A percentile compares a stretch with the other conserved stretches of the same genome.
These are phyloP conservation scores for Chlamydomonas reinhardtii DNA, from an alignment of 163 green algal genomes.

Conservation along the genomic window DNA sequence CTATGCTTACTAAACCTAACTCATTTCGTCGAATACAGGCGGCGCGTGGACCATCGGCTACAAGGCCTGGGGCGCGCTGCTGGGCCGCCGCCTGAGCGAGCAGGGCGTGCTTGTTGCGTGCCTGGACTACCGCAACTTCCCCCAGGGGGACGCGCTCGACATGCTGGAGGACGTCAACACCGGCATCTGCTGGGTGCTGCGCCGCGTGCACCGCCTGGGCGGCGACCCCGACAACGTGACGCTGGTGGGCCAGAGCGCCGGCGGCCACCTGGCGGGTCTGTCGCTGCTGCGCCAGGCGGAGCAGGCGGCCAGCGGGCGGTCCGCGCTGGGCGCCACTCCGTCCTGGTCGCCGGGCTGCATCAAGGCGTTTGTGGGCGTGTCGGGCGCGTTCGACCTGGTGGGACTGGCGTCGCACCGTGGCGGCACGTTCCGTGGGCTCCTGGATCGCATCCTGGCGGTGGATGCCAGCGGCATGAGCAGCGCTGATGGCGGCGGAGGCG, in stretches of 20 bases:
- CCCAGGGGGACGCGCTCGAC: constrained; percentile 78
- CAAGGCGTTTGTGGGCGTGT: constrained; percentile 82
- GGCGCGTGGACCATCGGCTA: constrained; percentile 98
- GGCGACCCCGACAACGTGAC: constrained; percentile 85
- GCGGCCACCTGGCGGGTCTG: constrained; percentile 85
- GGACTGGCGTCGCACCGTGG: constrained; percentile 81
- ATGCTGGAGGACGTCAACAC: constrained; percentile 92
- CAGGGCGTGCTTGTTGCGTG: constrained; percentile 89
- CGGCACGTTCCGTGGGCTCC: constrained; percentile 72
- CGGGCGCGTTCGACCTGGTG: constrained; percentile 81
- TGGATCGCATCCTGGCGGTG: constrained; percentile 53
- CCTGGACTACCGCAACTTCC: constrained; percentile 98
- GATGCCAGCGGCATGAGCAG: background rate
- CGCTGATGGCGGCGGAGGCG: too few relatives aligned
- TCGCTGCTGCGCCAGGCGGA: constrained; percentile 66
- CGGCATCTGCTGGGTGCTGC: constrained; percentile 91
- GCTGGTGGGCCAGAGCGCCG: constrained; percentile 93
- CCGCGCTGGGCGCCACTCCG: constrained; percentile 12
- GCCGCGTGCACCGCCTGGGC: constrained; percentile 74
- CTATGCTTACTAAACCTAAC: too few relatives aligned
- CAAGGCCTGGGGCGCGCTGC: constrained; percentile 95
- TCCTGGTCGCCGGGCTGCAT: constrained; percentile 55
- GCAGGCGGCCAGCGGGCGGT: background rate
- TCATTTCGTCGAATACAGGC: constrained; percentile 71
- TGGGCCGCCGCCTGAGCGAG: constrained; percentile 86